phyloP scores from a whole-genome alignment of 352 stramenopile species.

The Pythium sukuiense region DNA sequence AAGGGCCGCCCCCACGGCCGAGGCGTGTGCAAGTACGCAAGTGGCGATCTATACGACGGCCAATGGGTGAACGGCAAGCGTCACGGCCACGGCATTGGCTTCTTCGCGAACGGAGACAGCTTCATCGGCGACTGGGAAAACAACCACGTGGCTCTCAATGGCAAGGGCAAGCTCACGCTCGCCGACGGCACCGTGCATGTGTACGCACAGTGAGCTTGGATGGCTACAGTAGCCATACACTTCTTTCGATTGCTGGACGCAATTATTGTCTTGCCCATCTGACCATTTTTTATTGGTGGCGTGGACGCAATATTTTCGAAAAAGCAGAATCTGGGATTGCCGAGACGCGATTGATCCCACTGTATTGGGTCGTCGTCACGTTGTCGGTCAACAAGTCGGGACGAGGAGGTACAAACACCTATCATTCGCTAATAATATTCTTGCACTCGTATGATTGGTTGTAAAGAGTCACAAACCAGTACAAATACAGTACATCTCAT shows the following conservation, averaged over 20 bases:
- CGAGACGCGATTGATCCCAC: background rate
- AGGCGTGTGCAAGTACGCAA: conserved; percentile 80
- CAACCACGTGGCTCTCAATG: conserved; percentile 80
- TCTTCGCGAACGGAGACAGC: conserved; percentile 71
- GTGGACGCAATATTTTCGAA: background rate
- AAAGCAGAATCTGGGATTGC: background rate
- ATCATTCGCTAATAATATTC: background rate
- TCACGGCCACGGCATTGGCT: conserved; percentile 64
- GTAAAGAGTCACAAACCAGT: background rate
- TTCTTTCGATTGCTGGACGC: background rate
- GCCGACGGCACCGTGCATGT: conserved; percentile 73
- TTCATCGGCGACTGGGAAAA: conserved; percentile 80
- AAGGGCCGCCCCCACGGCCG: conserved; percentile 61
- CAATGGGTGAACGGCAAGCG: conserved; percentile 81
- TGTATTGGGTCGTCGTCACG: background rate
- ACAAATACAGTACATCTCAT: background rate
- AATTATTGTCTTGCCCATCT: background rate
- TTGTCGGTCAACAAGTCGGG: background rate
- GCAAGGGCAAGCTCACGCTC: conserved; percentile 64
- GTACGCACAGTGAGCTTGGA: conserved; percentile 42
- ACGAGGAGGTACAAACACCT: conserved; percentile 1
- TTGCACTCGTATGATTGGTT: background rate
- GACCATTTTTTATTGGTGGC: background rate
- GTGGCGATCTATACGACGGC: conserved; percentile 82
- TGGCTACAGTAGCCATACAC: background rate